Evolutionary conservation across 2,329 filamentous ascomycete species (phyloP), one percentile per base, ranked within the genome.

Genomic region (Davidsoniella neocaledoniae): DNA sequence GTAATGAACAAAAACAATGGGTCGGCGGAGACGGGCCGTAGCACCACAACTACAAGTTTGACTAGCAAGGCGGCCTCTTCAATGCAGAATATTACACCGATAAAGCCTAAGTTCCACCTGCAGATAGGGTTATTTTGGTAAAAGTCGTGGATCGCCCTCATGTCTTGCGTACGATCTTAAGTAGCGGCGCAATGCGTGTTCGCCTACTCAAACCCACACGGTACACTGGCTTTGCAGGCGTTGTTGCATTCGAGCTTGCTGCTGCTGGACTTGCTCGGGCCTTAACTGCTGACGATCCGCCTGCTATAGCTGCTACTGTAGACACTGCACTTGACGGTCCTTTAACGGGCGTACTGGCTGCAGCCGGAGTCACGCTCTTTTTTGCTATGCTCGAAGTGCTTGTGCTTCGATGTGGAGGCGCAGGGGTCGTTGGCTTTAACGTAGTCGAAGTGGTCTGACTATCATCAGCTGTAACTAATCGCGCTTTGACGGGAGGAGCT

Each of bases 201-300:
- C 60, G 64, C 58, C 66, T 73, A 61, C 71, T 74, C 55, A 74
- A 58, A 2, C 72, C 72, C 49, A 75, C 70, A 14, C 72, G 64
- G 54, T 69, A 72, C 14, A 66, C 54, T 14, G 69, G 68, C 53
- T 68, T 53, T 8, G 38, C 14, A n/a, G 68, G 68, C 53, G 68
- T 53, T 14, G 26, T 12, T 8, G 26, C 25, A 36, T 5, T 38
- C 14, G 46, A 21, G 8, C 44, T 19, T 5, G 29, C 19, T 36
- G 40, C 44, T 19, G 39, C 14, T 7, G 46, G 46, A 43, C 38
- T 42, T 9, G 46, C n/a, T 6, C 39, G 9, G 4, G 46, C 46
- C 5, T 25, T 39, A 3, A 37, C 16, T 21, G 46, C 5, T 10
- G 38, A 29, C 7, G 7, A 29, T 29, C 7, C 26, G 10, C 8